Percentiles rank a stretch among this genome's conserved stretches.
Conservation (phyloP, 2,329 filamentous ascomycete species). For the Colletotrichum chrysophilum region DNA sequence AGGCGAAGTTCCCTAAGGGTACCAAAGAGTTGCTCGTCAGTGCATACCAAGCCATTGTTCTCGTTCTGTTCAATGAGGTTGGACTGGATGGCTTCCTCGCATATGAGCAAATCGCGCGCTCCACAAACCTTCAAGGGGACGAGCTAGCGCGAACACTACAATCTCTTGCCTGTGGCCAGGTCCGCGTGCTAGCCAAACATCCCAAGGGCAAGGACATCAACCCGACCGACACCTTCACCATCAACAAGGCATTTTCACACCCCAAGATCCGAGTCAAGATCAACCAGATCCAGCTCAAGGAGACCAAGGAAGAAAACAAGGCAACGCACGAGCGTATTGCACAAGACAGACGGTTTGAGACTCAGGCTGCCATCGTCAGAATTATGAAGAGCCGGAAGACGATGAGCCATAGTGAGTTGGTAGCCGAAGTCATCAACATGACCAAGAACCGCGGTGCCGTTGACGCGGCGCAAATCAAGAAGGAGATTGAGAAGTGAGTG, state of each 20-base stretch:
- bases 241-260: slow-evolving; percentile 80
- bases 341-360: slow-evolving; percentile 92
- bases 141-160: slow-evolving; percentile 92
- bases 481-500: slow-evolving; percentile 90
- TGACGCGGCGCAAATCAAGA: slow-evolving; percentile 89
- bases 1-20: slow-evolving; percentile 79
- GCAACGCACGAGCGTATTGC: slow-evolving; percentile 90
- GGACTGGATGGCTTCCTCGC: slow-evolving; percentile 66
- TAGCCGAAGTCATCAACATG: slow-evolving; percentile 90
- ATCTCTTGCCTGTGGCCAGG: slow-evolving; percentile 90
- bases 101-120: slow-evolving; percentile 77
- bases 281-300: slow-evolving; percentile 97
- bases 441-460: slow-evolving; percentile 87
- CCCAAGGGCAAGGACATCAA: slow-evolving; percentile 85
- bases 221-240: slow-evolving; percentile 79
- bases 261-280: slow-evolving; percentile 93
- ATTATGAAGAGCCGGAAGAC: slow-evolving; percentile 96
- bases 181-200: slow-evolving; percentile 82
- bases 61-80: slow-evolving; percentile 86
- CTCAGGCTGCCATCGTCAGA: slow-evolving; percentile 93
- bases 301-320: slow-evolving; percentile 94
- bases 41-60: slow-evolving; percentile 88
- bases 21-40: slow-evolving; percentile 89
- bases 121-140: slow-evolving; percentile 75
- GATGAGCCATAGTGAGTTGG: slow-evolving; percentile 85